phyloP scores from a whole-genome alignment of 2,329 filamentous ascomycete species.

The Dactylonectria macrodidyma region DNA sequence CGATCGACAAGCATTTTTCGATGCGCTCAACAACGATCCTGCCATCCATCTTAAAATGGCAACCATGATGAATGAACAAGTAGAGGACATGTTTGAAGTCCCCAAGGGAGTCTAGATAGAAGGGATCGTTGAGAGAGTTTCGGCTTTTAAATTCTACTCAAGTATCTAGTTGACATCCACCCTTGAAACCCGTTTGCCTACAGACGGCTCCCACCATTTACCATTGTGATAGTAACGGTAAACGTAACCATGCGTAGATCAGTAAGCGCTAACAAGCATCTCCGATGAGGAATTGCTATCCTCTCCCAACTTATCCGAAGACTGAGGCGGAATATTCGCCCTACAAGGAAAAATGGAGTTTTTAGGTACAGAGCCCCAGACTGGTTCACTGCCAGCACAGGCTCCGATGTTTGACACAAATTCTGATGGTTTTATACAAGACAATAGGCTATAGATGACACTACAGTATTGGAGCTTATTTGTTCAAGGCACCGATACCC shows the following conservation, averaged over 20 bases:
- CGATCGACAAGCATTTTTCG: background rate
- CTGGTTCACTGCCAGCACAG: background rate
- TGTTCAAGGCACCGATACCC: background rate
- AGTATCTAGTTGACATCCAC: background rate
- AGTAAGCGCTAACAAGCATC: background rate
- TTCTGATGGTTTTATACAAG: background rate
- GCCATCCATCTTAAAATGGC: background rate
- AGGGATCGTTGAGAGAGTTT: background rate
- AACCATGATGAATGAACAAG: constrained; percentile 5
- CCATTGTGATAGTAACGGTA: background rate
- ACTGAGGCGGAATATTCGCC: background rate
- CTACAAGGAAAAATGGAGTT: background rate
- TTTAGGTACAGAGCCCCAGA: background rate
- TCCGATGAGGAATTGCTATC: background rate
- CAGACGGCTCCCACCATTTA: background rate
- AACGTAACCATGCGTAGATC: background rate
- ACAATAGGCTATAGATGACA: background rate
- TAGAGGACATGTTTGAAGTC: constrained; percentile 3
- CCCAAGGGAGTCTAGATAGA: background rate
- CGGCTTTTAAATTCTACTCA: background rate
- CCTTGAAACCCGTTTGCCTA: background rate
- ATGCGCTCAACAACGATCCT: background rate
- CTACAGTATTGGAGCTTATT: background rate
- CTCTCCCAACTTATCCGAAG: background rate
- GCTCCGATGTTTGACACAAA: background rate